These are phyloP conservation scores for Corchorus olitorius DNA, from an alignment of 345 rosid species.

Conservation along the genomic window DNA sequence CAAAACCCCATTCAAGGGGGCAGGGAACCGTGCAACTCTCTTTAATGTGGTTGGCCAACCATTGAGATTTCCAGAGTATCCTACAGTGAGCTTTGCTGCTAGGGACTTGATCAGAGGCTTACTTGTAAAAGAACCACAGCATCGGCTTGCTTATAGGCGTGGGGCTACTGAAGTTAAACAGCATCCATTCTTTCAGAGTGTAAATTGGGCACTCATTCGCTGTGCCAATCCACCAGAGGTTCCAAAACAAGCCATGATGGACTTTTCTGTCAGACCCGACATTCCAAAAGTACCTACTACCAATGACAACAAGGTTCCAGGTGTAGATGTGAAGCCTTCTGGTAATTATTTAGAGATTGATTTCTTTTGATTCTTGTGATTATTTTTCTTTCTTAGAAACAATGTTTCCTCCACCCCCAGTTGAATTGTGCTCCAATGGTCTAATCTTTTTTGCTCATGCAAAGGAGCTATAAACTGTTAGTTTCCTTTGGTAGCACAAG, in stretches of 20 bases:
- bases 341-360: conserved; percentile 77
- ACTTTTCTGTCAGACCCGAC: conserved; percentile 28
- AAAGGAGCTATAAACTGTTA: conserved; percentile 11
- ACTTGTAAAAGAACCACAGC: conserved; percentile 83
- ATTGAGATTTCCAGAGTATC: conserved; percentile 69
- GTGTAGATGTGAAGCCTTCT: conserved; percentile 51
- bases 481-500: conserved; percentile 24
- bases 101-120: conserved; percentile 75
- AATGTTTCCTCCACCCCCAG: conserved; percentile 16
- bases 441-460: conserved; percentile 22
- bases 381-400: conserved; percentile 13
- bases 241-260: conserved; percentile 41
- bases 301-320: conserved; percentile 7
- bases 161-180: conserved; percentile 87
- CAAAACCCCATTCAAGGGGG: conserved; percentile 77
- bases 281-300: conserved; percentile 35
- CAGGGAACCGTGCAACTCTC: conserved; percentile 65
- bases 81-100: conserved; percentile 73
- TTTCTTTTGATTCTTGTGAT: conserved; percentile 56
- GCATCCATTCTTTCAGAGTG: conserved; percentile 78
- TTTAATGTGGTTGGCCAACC: conserved; percentile 80
- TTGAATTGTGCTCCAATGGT: conserved; percentile 27
- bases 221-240: conserved; percentile 78
- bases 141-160: conserved; percentile 69
- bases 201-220: conserved; percentile 87